These are phyloP conservation scores for Papiliotrema fonsecae DNA, from an alignment of 1,284 basidiomycete genomes.

Conservation along the genomic window DNA sequence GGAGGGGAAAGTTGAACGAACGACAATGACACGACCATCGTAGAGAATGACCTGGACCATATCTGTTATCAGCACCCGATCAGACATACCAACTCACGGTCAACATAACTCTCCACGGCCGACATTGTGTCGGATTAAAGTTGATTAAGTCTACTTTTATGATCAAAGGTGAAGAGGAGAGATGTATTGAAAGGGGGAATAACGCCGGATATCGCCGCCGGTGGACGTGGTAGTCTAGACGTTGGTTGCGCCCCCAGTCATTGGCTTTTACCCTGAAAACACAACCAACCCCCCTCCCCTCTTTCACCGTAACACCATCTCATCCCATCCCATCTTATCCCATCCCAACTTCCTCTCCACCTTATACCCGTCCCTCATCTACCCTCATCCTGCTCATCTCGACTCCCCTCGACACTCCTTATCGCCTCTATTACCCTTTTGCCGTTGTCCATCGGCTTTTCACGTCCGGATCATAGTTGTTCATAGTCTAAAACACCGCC, in stretches of 20 bases:
- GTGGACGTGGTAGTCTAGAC: too few relatives aligned
- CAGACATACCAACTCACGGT: constrained; percentile 28
- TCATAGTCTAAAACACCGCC: too few relatives aligned
- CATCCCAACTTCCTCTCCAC: background rate
- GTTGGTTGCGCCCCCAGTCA: too few relatives aligned
- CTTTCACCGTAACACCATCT: constrained; percentile 3
- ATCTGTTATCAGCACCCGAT: constrained; percentile 21
- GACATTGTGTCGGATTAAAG: constrained; percentile 28
- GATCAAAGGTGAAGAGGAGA: background rate
- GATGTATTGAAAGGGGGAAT: background rate
- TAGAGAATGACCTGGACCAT: constrained; percentile 48
- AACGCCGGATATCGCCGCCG: background rate
- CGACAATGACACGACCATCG: constrained; percentile 47
- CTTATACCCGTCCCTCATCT: background rate
- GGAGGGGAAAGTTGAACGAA: constrained; percentile 18
- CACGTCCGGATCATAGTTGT: too few relatives aligned
- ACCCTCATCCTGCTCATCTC: background rate
- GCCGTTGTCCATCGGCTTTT: background rate
- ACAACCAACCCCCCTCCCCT: background rate
- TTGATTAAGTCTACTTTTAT: too few relatives aligned
- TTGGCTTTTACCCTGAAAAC: constrained; percentile 2
- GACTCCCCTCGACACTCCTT: background rate
- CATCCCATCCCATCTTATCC: constrained; percentile 1
- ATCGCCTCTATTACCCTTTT: background rate
- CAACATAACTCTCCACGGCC: constrained; percentile 40